Conservation (phyloP, 306 rosid species). For the Benincasa hispida region DNA sequence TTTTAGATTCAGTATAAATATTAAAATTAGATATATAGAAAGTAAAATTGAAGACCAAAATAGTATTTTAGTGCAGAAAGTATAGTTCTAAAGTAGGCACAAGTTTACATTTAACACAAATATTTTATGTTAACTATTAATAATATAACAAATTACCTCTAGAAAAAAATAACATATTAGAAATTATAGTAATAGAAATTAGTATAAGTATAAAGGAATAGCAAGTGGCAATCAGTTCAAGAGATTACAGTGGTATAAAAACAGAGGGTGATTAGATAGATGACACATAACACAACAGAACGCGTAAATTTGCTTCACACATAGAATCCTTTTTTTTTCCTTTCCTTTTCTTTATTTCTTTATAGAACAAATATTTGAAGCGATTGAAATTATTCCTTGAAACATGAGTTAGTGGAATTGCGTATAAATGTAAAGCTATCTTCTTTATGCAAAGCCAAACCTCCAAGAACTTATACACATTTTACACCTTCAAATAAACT, state of each 20-base stretch:
- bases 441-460: constrained; percentile 43
- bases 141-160: too few relatives aligned
- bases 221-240: background rate
- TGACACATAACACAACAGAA: constrained; percentile 10
- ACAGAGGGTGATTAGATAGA: background rate
- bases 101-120: too few relatives aligned
- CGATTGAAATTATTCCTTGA: background rate
- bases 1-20: too few relatives aligned
- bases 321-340: background rate
- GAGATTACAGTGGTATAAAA: background rate
- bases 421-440: constrained; percentile 34
- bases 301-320: background rate
- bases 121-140: too few relatives aligned
- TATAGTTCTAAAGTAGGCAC: too few relatives aligned
- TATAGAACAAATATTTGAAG: background rate
- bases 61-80: too few relatives aligned
- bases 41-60: too few relatives aligned
- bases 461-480: constrained; percentile 14
- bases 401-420: constrained; percentile 44
- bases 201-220: background rate
- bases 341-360: background rate
- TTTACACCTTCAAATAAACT: background rate
- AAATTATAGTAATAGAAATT: background rate
- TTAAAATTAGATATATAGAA: too few relatives aligned
- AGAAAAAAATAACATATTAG: background rate